Percentiles rank a stretch among this genome's conserved stretches.
These are phyloP conservation scores for Corniculantispora saksenae DNA, from an alignment of 2,329 filamentous ascomycete genomes.

Conservation along the genomic window DNA sequence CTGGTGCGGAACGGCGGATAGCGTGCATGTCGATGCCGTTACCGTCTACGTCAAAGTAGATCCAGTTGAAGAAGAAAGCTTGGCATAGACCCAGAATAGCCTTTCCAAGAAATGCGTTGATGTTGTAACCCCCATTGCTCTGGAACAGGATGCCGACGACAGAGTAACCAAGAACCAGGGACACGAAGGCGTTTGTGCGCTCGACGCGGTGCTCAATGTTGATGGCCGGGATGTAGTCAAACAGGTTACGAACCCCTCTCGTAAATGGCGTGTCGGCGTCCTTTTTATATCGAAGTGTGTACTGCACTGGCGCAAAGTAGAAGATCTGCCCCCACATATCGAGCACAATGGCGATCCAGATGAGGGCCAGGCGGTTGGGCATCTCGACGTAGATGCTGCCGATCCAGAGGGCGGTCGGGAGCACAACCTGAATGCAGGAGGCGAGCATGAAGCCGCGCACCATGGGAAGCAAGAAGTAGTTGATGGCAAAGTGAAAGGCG, in stretches of 20 bases:
- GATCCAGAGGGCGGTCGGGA: slow-evolving; percentile 60
- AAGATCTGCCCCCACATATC: slow-evolving; percentile 52
- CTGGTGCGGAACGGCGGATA: slow-evolving; percentile 52
- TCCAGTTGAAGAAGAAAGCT: slow-evolving; percentile 61
- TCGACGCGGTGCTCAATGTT: slow-evolving; percentile 69
- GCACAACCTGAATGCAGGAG: slow-evolving; percentile 43
- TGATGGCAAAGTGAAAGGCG: slow-evolving; percentile 48
- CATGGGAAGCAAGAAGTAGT: slow-evolving; percentile 55
- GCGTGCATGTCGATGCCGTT: slow-evolving; percentile 60
- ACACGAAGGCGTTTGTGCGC: slow-evolving; percentile 64
- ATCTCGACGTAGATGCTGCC: slow-evolving; percentile 57
- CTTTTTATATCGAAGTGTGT: slow-evolving; percentile 11
- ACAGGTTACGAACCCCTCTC: slow-evolving; percentile 37
- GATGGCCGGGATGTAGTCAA: slow-evolving; percentile 62
- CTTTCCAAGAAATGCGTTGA: slow-evolving; percentile 63
- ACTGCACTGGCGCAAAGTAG: slow-evolving; percentile 43
- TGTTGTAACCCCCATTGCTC: slow-evolving; percentile 43
- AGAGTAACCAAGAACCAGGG: slow-evolving; percentile 64
- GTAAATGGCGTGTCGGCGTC: slow-evolving; percentile 24
- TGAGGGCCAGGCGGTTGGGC: slow-evolving; percentile 54
- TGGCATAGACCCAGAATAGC: slow-evolving; percentile 59
- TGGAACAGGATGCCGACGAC: slow-evolving; percentile 64
- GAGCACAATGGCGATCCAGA: slow-evolving; percentile 56
- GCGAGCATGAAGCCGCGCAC: slow-evolving; percentile 56
- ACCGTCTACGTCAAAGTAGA: slow-evolving; percentile 65